Evolutionary conservation across 257 asterid species (phyloP), one percentile per base, ranked within the genome.

Genomic region (Henckelia pumila): DNA sequence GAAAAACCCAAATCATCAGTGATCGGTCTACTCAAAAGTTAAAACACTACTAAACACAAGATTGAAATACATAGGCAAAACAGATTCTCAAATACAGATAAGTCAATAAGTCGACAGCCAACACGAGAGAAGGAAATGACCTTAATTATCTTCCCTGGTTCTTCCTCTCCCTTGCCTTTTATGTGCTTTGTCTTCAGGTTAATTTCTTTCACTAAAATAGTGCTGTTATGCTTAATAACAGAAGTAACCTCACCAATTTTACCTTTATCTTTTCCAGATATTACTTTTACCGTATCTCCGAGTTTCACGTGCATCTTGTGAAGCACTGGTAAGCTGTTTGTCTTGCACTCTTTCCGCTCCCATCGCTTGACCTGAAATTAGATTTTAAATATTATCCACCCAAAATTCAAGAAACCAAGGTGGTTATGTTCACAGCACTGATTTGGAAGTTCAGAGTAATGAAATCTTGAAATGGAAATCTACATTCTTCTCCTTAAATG

Each of bases 111-210:
- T 20, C 16, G 22, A 60, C 53, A 59, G 22, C 30, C 60, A 32
- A 63, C 3, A 35, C 7, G 64, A 40, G 67, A 72, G 24, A 35
- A 30, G 49, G 56, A 60, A 67, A 61, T 50, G 63, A 92, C 98
- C 99, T 85, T 86, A 75, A 94, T 75, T 59, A 91, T 94, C 82
- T 88, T 94, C 64, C 99, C 99, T 65, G 81, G 84, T 74, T 87
- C 97, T 7, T 78, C 96, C 70, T 88, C 95, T 59, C 78, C 83
- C 83, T 71, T 84, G 81, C 92, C 85, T 86, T 94, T 94, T 63
- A 85, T 84, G 61, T 94, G 97, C 87, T 94, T 91, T 14, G 97
- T 94, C 87, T 94, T 94, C 85, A 94, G 78, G 94, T 94, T 91
- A 29, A 89, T 72, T 3, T 94, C 97, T 72, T 79, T 84, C 53